These are phyloP conservation scores for Aspergillus panamensis DNA, from an alignment of 495 filamentous ascomycete species.

Conservation along the genomic window DNA sequence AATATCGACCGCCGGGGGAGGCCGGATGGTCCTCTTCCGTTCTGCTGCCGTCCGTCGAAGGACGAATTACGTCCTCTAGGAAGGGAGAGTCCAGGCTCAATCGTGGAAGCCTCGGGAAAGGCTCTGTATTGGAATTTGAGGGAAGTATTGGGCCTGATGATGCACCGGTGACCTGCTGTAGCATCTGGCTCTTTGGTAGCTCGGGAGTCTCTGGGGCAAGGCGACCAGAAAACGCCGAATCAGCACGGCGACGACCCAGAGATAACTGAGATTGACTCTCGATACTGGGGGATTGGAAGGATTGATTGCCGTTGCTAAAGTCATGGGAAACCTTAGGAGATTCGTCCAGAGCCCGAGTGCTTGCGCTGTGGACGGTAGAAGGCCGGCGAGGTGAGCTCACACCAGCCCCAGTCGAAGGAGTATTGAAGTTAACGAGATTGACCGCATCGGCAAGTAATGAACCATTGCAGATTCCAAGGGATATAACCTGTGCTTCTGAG, in stretches of 20 bases:
- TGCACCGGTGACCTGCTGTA: slow-evolving; percentile 31
- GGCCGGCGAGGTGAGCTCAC: slow-evolving; percentile 42
- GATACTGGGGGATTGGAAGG: slow-evolving; percentile 37
- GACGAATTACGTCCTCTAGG: slow-evolving; percentile 34
- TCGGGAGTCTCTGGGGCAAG: slow-evolving; percentile 20
- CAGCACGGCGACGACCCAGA: slow-evolving; percentile 31
- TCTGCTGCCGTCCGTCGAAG: slow-evolving; percentile 15
- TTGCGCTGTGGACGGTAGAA: slow-evolving; percentile 43
- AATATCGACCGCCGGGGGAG: slow-evolving; percentile 43
- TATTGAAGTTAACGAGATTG: slow-evolving; percentile 52
- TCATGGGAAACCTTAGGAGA: slow-evolving; percentile 57
- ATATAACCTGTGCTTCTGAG: slow-evolving; percentile 45
- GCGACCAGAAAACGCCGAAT: slow-evolving; percentile 34
- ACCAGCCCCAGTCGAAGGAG: slow-evolving; percentile 42
- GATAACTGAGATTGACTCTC: slow-evolving; percentile 30
- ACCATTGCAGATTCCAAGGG: slow-evolving; percentile 57
- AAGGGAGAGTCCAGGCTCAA: slow-evolving; percentile 46
- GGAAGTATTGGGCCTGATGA: slow-evolving; percentile 13
- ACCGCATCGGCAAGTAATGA: slow-evolving; percentile 50
- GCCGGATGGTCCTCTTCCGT: slow-evolving; percentile 25
- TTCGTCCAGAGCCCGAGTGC: slow-evolving; percentile 55
- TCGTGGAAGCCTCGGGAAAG: slow-evolving; percentile 38
- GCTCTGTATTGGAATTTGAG: slow-evolving; percentile 27
- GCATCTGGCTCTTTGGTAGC: slow-evolving; percentile 26
- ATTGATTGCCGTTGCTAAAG: slow-evolving; percentile 38